A percentile compares a stretch with the other conserved stretches of the same genome.
These are phyloP conservation scores for Kalaharituber pfeilii DNA, from an alignment of 2,329 filamentous ascomycete genomes.

Conservation along the genomic window DNA sequence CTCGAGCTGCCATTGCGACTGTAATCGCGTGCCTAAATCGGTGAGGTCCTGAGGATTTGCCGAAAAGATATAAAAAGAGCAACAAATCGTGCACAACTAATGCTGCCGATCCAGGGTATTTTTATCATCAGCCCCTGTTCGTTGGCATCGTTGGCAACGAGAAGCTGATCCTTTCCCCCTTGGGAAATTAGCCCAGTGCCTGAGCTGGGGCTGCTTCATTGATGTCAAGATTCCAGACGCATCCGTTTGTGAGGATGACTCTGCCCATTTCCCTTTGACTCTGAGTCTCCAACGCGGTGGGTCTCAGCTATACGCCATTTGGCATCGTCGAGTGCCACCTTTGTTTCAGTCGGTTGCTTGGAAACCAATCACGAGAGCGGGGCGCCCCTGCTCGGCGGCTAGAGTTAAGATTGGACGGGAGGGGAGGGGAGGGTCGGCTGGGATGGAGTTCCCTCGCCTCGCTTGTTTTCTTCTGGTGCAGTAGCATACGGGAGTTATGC, in stretches of 20 bases:
- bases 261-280: too few relatives aligned
- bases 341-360: background rate
- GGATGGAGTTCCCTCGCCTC: background rate
- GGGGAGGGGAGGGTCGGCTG: background rate
- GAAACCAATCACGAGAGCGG: conserved; percentile 2
- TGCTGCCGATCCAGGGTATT: background rate
- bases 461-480: too few relatives aligned
- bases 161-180: background rate
- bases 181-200: background rate
- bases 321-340: background rate
- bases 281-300: background rate
- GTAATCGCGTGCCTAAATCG: too few relatives aligned
- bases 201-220: background rate
- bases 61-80: background rate
- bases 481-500: too few relatives aligned
- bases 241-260: too few relatives aligned
- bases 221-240: background rate
- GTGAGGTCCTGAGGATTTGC: too few relatives aligned
- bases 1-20: too few relatives aligned
- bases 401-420: conserved; percentile 1
- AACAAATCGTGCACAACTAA: background rate
- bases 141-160: background rate
- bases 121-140: background rate
- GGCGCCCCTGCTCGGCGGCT: background rate
- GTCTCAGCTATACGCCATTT: background rate